Conservation (phyloP, 2,329 filamentous ascomycete genomes). For the Hypoxylon sp. region DNA sequence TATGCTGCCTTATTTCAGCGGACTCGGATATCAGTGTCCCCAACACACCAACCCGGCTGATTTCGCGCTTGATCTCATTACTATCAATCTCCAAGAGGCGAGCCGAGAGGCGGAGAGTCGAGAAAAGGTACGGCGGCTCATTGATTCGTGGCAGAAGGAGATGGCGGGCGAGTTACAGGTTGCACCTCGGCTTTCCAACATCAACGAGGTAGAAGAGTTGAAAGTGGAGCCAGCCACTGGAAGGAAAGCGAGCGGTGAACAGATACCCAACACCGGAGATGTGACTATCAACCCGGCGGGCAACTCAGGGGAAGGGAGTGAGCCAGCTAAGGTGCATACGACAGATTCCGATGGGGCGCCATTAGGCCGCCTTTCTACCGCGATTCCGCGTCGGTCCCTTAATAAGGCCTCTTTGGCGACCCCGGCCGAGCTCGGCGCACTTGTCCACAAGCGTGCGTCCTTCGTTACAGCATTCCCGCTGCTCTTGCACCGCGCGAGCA, state of each 20-base stretch:
- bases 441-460: constrained; percentile 72
- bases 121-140: constrained; percentile 69
- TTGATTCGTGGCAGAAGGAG: constrained; percentile 65
- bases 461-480: constrained; percentile 74
- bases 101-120: constrained; percentile 71
- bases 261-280: not conserved
- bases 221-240: constrained; percentile 38
- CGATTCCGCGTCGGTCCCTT: constrained; percentile 55
- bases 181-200: constrained; percentile 45
- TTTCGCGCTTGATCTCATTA: constrained; percentile 81
- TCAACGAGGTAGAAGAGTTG: constrained; percentile 49
- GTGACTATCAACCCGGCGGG: constrained; percentile 18
- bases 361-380: constrained; percentile 32
- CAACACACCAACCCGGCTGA: constrained; percentile 80
- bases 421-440: constrained; percentile 77
- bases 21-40: constrained; percentile 72
- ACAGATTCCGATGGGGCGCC: constrained; percentile 20
- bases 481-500: constrained; percentile 72
- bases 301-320: constrained; percentile 19
- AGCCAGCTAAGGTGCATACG: too few species aligned
- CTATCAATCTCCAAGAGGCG: constrained; percentile 77
- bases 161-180: constrained; percentile 18
- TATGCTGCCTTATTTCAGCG: constrained; percentile 74
- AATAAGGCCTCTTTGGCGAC: constrained; percentile 66
- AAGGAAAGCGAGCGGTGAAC: not conserved